These are phyloP conservation scores for Zasmidium angulare DNA, from an alignment of 2,329 filamentous ascomycete genomes.

Conservation along the genomic window DNA sequence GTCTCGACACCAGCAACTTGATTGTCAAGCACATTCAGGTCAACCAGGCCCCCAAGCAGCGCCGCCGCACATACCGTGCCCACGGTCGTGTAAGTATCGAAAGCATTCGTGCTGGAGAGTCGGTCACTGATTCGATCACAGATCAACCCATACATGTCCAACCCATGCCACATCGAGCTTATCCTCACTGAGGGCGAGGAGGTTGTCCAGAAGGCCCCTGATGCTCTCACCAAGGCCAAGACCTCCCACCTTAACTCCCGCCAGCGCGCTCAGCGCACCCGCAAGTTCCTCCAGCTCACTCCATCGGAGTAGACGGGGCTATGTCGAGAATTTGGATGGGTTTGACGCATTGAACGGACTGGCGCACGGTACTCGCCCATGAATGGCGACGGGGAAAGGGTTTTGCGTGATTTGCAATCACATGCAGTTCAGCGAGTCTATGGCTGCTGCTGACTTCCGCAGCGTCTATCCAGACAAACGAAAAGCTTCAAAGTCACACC, in stretches of 20 bases:
- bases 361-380: constrained; percentile 10
- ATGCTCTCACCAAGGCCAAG: constrained; percentile 58
- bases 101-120: background rate
- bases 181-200: constrained; percentile 98
- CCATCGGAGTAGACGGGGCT: constrained; percentile 26
- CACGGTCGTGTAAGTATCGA: constrained; percentile 92
- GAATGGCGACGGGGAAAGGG: constrained; percentile 8
- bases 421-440: constrained; percentile 9
- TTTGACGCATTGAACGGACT: constrained; percentile 13
- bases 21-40: constrained; percentile 99
- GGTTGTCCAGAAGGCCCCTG: constrained; percentile 84
- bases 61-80: constrained; percentile 98
- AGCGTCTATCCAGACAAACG: constrained; percentile 13
- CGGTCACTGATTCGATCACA: constrained; percentile 38
- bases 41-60: constrained; percentile 99
- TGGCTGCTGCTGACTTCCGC: constrained; percentile 17
- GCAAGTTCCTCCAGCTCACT: constrained; percentile 57
- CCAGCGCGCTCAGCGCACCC: constrained; percentile 75
- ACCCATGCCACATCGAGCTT: constrained; percentile 99
- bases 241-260: constrained; percentile 72
- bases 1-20: constrained; percentile 94
- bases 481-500: constrained; percentile 11
- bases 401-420: constrained; percentile 8
- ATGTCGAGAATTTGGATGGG: constrained; percentile 8
- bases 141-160: constrained; percentile 99